Evolutionary conservation across 495 filamentous ascomycete species (phyloP).

Genomic region (Mytilinidion resinicola): DNA sequence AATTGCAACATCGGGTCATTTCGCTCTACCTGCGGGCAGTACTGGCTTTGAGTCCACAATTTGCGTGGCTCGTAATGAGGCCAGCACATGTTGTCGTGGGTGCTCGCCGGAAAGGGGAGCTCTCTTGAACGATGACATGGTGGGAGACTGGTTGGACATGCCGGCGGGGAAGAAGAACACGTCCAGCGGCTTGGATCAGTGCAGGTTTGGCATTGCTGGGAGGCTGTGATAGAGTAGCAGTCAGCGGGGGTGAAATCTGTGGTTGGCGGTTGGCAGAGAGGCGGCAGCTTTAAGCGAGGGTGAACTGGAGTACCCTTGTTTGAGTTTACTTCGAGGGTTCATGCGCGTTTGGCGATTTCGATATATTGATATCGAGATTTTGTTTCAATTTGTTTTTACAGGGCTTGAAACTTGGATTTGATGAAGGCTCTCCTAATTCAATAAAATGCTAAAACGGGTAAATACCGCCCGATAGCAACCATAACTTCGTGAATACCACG

Average conservation of each 20-base stretch:
- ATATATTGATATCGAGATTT: no score
- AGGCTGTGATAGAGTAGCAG: neutral
- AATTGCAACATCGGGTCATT: neutral
- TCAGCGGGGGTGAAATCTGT: neutral
- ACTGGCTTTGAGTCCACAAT: slow-evolving; percentile 68
- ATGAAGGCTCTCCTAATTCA: no score
- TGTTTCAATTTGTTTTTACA: no score
- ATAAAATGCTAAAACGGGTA: no score
- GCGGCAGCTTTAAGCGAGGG: neutral
- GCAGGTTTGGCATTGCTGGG: neutral
- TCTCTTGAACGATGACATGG: slow-evolving; percentile 63
- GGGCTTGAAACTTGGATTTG: no score
- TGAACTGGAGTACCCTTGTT: no score
- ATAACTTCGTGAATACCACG: no score
- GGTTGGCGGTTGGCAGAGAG: neutral
- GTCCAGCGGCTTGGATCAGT: neutral
- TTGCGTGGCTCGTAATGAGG: slow-evolving; percentile 66
- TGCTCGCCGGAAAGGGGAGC: slow-evolving; percentile 43
- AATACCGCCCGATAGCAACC: no score
- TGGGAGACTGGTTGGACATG: slow-evolving; percentile 44
- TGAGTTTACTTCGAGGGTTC: neutral
- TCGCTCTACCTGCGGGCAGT: slow-evolving; percentile 64
- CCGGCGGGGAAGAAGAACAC: neutral
- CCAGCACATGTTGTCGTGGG: slow-evolving; percentile 57
- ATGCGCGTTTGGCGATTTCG: neutral